Evolutionary conservation across 2,329 filamentous ascomycete genomes (phyloP), one percentile per base, ranked within the genome.

Genomic region (Furcasterigmium sp.): DNA sequence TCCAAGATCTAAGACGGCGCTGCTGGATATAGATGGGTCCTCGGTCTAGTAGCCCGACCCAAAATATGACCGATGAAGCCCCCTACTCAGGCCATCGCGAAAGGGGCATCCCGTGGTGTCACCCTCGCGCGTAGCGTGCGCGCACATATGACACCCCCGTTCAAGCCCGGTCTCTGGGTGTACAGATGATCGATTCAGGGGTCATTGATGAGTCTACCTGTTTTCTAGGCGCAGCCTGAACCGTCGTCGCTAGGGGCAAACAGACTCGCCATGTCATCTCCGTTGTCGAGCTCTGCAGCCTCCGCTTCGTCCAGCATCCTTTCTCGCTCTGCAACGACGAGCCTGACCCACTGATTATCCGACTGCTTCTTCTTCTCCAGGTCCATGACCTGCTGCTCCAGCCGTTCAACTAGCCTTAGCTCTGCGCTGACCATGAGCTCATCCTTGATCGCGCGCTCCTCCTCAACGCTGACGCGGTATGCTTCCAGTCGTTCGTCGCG

Each of bases 281-380:
- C 19, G 19, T 37, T 37, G 21, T 23, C 21, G 6, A 35, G 32
- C 32, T 35, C 32, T 18, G 17, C 15, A 8, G 9, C 17, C 10
- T 35, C 32, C n/a, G 17, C 3, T 8, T 35, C 32, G 32, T 35
- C 32, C 4, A 35, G 10, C 32, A 35, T 35, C 32, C n/a, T 9
- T 15, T 35, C 32, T 3, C 32, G 32, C 32, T 35, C 32, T 7
- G 15, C 15, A 5, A 35, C 48, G 4, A 76, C 67, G 34, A 65
- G 61, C 28, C 60, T 57, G 19, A 70, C 55, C 76, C 76, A 80
- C 44, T 57, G 61, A 44, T 62, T 56, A 60, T 79, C 73, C 0
- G 69, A 72, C 7, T 50, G 51, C 38, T 63, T 63, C 23, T 59
- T 61, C 40, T 51, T 58, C 30, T 48, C 46, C 19, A 65, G 54